These are phyloP conservation scores for Agrostemma githago DNA, from an alignment of 148 eudicot genomes.

Conservation along the genomic window DNA sequence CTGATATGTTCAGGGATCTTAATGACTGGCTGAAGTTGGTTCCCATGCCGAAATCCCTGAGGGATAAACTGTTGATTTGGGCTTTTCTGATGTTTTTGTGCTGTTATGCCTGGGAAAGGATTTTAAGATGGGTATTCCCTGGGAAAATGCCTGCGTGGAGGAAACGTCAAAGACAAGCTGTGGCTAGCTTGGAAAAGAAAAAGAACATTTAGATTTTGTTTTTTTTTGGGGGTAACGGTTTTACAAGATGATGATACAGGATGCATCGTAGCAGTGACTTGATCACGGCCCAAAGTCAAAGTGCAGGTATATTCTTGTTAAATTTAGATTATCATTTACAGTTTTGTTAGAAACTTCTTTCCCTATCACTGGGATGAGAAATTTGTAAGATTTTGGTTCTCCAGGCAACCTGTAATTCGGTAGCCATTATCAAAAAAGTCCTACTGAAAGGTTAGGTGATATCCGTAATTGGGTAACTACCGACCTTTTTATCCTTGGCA, in stretches of 20 bases:
- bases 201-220: slow-evolving; percentile 13
- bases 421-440: neutral
- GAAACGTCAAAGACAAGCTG: slow-evolving; percentile 50
- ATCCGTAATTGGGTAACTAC: neutral
- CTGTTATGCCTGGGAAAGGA: slow-evolving; percentile 77
- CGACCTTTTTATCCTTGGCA: neutral
- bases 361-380: neutral
- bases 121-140: slow-evolving; percentile 89
- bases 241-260: neutral
- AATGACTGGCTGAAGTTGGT: slow-evolving; percentile 83
- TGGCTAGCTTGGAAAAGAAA: slow-evolving; percentile 47
- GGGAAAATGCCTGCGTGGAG: slow-evolving; percentile 88
- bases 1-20: slow-evolving; percentile 72
- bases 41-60: slow-evolving; percentile 61
- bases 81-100: slow-evolving; percentile 59
- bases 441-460: neutral
- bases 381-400: neutral
- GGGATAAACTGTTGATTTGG: slow-evolving; percentile 76
- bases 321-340: slow-evolving; percentile 1
- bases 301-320: neutral
- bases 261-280: neutral
- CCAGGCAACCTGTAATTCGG: neutral
- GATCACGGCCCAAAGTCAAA: neutral
- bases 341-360: slow-evolving; percentile 8
- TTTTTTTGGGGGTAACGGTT: neutral